Evolutionary conservation across 1,284 basidiomycete species (phyloP).

Genomic region (Phaffia rhodozyma): DNA sequence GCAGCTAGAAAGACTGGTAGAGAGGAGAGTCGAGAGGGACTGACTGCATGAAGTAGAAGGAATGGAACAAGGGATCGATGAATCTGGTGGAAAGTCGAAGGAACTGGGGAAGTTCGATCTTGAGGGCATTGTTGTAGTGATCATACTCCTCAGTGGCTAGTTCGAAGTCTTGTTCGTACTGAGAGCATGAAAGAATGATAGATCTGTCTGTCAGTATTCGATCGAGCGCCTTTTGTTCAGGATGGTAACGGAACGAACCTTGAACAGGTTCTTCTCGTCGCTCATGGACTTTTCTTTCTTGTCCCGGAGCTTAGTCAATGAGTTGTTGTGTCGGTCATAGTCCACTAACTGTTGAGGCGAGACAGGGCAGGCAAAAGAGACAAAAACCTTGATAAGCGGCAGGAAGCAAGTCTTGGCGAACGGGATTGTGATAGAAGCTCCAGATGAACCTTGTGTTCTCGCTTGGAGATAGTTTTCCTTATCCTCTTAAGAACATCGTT

Average conservation of each 20-base stretch:
- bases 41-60: slow-evolving; percentile 99
- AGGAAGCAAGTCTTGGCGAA: not conserved
- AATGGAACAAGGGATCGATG: slow-evolving; percentile 92
- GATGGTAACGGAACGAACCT: slow-evolving; percentile 41
- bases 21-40: slow-evolving; percentile 31
- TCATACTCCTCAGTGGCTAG: slow-evolving; percentile 91
- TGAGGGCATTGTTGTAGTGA: slow-evolving; percentile 84
- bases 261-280: slow-evolving; percentile 92
- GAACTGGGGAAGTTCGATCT: slow-evolving; percentile 85
- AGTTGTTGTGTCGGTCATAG: slow-evolving; percentile 93
- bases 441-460: slow-evolving; percentile 75
- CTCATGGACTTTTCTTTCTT: slow-evolving; percentile 92
- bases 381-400: slow-evolving; percentile 4
- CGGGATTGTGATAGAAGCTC: not conserved
- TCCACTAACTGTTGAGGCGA: slow-evolving; percentile 57
- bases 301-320: slow-evolving; percentile 83
- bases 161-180: slow-evolving; percentile 98
- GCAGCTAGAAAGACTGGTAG: not conserved
- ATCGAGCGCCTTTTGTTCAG: not conserved
- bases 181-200: slow-evolving; percentile 22
- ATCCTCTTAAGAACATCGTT: slow-evolving; percentile 76
- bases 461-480: slow-evolving; percentile 86
- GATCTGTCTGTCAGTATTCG: not conserved
- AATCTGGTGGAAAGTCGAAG: slow-evolving; percentile 76
- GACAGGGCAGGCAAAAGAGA: slow-evolving; percentile 10